Evolutionary conservation across 805 yeast species (phyloP), one percentile per base, ranked within the genome.

Genomic region (Wickerhamomyces alni): DNA sequence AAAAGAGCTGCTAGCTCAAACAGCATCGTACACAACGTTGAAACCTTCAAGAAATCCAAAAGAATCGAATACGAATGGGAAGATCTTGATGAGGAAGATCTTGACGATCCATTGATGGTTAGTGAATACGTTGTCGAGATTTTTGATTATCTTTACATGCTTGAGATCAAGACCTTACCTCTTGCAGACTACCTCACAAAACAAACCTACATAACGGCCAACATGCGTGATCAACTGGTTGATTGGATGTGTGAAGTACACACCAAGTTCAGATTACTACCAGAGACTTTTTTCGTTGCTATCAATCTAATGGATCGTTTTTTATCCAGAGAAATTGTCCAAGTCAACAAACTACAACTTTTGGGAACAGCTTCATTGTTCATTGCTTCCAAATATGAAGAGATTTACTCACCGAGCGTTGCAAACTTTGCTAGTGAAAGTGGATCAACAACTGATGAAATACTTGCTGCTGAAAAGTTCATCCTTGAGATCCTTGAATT

Each of bases 191-290:
- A 63, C 37, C 46, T 67, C 17, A 52, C 55, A 30, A 63, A 62
- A 63, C 69, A 62, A 54, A 48, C 78, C 62, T 65, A 63, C 35
- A 65, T 67, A 18, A 65, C 62, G 19, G 62, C 59, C 34, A 63
- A 65, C 36, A 80, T 81, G 84, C 74, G 96, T 54, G 83, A 86
- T 36, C 85, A 87, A 38, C 67, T 88, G 41, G 93, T 88, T n/a
- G 95, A 89, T 63, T 88, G 97, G 97, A 71, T 88, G 62, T 87
- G 86, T 24, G 91, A 87, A 57, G 87, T 88, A 61, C 96, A 88
- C 67, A 67, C 78, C 50, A 77, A 87, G 57, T 88, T 88, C 63
- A 74, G 91, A 45, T 66, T 89, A 46, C 67, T 87, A 33, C 96
- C 96, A 3, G 97, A 88, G 61, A 87, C 95, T 9, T 68, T 88